Percentiles rank a stretch among this genome's conserved stretches.
Evolutionary conservation across 129 eudicot genomes (phyloP).

Genomic region (Deinandra increscens): DNA sequence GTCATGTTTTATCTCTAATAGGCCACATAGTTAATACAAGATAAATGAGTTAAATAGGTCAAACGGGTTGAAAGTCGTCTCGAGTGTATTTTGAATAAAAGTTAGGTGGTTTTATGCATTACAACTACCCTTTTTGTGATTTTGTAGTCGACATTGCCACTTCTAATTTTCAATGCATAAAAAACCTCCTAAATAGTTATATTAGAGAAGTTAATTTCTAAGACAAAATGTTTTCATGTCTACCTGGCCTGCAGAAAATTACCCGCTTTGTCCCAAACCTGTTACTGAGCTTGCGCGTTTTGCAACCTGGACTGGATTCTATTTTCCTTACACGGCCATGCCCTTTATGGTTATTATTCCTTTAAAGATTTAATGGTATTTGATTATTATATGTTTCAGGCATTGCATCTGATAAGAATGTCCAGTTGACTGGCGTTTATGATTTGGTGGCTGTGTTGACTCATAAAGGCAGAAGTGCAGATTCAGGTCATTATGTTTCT

Average conservation of each 20-base stretch:
- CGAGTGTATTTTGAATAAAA: no score
- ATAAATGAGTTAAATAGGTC: background rate
- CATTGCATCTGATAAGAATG: conserved; percentile 47
- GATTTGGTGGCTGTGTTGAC: conserved; percentile 94
- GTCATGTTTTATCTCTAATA: background rate
- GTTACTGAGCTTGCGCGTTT: background rate
- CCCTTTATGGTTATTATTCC: background rate
- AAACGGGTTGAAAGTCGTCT: background rate
- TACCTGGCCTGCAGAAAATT: background rate
- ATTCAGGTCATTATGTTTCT: conserved; percentile 95
- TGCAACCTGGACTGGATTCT: background rate
- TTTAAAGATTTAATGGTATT: background rate
- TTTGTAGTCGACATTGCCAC: no score
- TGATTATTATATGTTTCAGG: conserved; percentile 35
- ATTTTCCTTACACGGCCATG: background rate
- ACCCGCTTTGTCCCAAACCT: background rate
- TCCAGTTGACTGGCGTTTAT: conserved; percentile 73
- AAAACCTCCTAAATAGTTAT: background rate
- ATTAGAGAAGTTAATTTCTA: background rate
- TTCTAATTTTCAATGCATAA: background rate
- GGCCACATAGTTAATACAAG: no score
- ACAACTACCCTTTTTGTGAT: no score
- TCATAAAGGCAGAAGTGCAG: conserved; percentile 99
- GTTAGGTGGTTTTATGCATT: no score
- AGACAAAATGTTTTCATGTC: background rate